Evolutionary conservation across 129 eudicot species (phyloP).

Genomic region (Escallonia rubra): DNA sequence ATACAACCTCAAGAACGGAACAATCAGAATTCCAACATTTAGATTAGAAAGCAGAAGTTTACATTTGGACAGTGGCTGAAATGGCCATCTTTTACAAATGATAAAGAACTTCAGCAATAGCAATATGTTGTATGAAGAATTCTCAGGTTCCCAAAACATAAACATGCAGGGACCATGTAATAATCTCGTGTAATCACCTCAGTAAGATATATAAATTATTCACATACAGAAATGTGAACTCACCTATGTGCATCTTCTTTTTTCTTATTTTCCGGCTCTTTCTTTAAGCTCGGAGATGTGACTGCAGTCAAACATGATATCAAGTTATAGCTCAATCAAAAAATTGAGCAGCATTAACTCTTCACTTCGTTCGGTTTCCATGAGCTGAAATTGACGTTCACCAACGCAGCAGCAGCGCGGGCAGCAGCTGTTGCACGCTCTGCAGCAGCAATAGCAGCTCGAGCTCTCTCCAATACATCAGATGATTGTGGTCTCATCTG

Average conservation of each 20-base stretch:
- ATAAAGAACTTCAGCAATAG: too few species aligned
- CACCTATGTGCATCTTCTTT: not conserved
- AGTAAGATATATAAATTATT: too few species aligned
- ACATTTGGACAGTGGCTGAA: too few species aligned
- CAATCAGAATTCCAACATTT: too few species aligned
- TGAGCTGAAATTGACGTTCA: constrained; percentile 35
- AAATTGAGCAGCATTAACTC: constrained; percentile 15
- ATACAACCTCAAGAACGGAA: too few species aligned
- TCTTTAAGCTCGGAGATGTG: not conserved
- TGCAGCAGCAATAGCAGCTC: constrained; percentile 83
- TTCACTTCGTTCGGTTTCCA: constrained; percentile 22
- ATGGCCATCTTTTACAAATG: too few species aligned
- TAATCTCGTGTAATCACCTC: too few species aligned
- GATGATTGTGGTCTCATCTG: constrained; percentile 35
- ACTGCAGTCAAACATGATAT: not conserved
- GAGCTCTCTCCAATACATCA: constrained; percentile 75
- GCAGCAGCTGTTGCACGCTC: constrained; percentile 95
- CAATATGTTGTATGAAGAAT: too few species aligned
- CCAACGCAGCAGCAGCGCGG: constrained; percentile 86
- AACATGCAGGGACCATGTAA: too few species aligned
- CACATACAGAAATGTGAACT: too few species aligned
- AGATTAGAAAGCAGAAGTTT: too few species aligned
- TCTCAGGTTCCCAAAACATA: too few species aligned
- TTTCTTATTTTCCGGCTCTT: not conserved
- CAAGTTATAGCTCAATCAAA: not conserved